Base-by-base conservation (phyloP, 2,329 filamentous ascomycete species). In the Diaporthe sp. region DNA sequence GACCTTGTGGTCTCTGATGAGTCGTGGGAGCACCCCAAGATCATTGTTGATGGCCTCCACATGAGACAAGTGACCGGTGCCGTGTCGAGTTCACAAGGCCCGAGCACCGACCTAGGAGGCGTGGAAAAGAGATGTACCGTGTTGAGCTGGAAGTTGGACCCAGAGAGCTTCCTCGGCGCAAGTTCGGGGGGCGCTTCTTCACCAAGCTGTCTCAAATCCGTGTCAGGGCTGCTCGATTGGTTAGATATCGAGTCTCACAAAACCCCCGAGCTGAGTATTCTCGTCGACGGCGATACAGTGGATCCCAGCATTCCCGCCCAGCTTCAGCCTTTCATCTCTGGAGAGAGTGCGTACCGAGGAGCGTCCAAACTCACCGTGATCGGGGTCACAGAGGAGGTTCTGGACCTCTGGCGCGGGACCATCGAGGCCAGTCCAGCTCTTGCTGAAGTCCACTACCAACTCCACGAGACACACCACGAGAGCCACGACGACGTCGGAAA, bases 1-100 rank as follows among this genome's bases (percentile, higher is more conserved):
- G 37, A 59, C 37, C 37, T 71, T 15, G 39, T 71, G 19, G 68
- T 71, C 15, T 71, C 68, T 31, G 68, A 71, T 42, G 51, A 58
- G 17, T 13, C 31, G 7, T 71, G 68, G 68, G 9, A 9, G 7
- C 12, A 57, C 4, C 49, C 51, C 0, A 71, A 59, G 37, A 19
- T 71, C n/a, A 59, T 58, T 19, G 53, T 71, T n/a, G 37, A 71
- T 1, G 51, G 51, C 39, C 37, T 71, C 2, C 9, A 22, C 13
- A 13, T 71, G 37, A n/a, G 31, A 17, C 51, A 71, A 39, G 51
- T 71, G 8, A 70, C 46, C 28, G 31, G 49, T 34, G 28, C 44
- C 17, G 65, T n/a, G 44, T 22, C 44, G 17, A 46, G 44, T 22
- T 46, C 44, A 22, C 44, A 22, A 46, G 44, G 44, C 44, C 44